Percentiles rank a stretch among this genome's conserved stretches.
phyloP scores from a whole-genome alignment of 2,329 filamentous ascomycete species.

The Parastagonospora nodorum region DNA sequence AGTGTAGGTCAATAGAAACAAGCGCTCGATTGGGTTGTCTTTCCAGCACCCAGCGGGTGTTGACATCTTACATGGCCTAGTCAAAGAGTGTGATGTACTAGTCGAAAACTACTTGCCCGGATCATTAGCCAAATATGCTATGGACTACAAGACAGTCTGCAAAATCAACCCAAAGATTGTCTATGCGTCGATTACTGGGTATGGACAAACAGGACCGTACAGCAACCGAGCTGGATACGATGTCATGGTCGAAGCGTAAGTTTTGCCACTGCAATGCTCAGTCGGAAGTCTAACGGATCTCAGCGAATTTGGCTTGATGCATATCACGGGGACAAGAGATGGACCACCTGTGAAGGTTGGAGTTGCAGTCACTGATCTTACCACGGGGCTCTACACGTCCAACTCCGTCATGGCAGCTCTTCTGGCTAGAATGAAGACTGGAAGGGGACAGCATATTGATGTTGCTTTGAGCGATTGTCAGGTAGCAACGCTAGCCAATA shows the following conservation, averaged over 20 bases:
- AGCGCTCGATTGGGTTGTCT: slow-evolving; percentile 89
- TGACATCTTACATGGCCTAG: slow-evolving; percentile 83
- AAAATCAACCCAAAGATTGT: slow-evolving; percentile 85
- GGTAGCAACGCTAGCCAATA: slow-evolving; percentile 91
- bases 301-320: slow-evolving; percentile 92
- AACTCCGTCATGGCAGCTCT: slow-evolving; percentile 96
- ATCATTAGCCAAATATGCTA: slow-evolving; percentile 82
- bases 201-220: slow-evolving; percentile 94
- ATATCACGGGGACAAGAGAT: slow-evolving; percentile 89
- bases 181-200: slow-evolving; percentile 96
- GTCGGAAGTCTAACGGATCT: slow-evolving; percentile 13
- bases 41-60: slow-evolving; percentile 86
- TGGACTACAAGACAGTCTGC: slow-evolving; percentile 83
- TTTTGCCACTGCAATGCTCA: slow-evolving; percentile 5
- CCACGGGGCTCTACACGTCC: slow-evolving; percentile 91
- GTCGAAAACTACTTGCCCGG: slow-evolving; percentile 97
- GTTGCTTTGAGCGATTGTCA: slow-evolving; percentile 92
- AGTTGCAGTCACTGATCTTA: slow-evolving; percentile 94
- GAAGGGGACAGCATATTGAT: slow-evolving; percentile 89
- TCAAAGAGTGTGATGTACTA: slow-evolving; percentile 83
- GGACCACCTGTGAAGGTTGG: slow-evolving; percentile 96
- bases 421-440: slow-evolving; percentile 73
- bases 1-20: slow-evolving; percentile 87
- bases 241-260: slow-evolving; percentile 92
- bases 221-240: slow-evolving; percentile 89